Evolutionary conservation across 495 filamentous ascomycete genomes (phyloP).

Genomic region (Penicillium tannophilum): DNA sequence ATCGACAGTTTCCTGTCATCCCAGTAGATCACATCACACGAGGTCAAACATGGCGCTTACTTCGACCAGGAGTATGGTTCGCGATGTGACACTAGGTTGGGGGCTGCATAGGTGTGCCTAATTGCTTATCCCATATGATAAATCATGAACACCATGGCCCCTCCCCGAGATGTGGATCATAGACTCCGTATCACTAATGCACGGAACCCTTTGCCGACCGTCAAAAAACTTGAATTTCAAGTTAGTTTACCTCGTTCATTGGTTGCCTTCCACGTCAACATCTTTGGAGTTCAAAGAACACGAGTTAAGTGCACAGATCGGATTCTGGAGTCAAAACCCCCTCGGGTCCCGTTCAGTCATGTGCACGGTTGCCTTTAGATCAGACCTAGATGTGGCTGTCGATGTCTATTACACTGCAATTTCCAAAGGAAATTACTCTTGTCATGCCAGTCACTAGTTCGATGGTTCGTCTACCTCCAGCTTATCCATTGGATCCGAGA

Average conservation of each 20-base stretch:
- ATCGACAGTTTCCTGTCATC: background rate
- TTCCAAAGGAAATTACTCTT: background rate
- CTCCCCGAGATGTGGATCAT: conserved; percentile 10
- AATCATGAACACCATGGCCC: background rate
- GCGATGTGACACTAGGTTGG: conserved; percentile 1
- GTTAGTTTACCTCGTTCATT: background rate
- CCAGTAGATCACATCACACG: conserved; percentile 19
- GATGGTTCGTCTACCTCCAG: background rate
- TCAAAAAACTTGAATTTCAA: background rate
- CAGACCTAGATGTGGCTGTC: background rate
- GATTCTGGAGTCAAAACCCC: too few species aligned
- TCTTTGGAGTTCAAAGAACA: background rate
- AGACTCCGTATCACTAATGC: background rate
- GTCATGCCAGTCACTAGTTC: background rate
- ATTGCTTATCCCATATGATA: background rate
- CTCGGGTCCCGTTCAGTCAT: conserved; percentile 4
- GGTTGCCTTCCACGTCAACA: background rate
- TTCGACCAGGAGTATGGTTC: conserved; percentile 14
- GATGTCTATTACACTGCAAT: background rate
- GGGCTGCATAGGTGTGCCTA: conserved; percentile 1
- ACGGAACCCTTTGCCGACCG: conserved; percentile 28
- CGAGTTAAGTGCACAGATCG: conserved; percentile 1
- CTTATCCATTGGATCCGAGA: conserved; percentile 5
- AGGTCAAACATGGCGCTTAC: conserved; percentile 24
- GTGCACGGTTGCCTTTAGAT: background rate